Percentiles rank a stretch among this genome's conserved stretches.
Conservation (phyloP, 2,329 filamentous ascomycete species). For the Xylariaceae sp. region DNA sequence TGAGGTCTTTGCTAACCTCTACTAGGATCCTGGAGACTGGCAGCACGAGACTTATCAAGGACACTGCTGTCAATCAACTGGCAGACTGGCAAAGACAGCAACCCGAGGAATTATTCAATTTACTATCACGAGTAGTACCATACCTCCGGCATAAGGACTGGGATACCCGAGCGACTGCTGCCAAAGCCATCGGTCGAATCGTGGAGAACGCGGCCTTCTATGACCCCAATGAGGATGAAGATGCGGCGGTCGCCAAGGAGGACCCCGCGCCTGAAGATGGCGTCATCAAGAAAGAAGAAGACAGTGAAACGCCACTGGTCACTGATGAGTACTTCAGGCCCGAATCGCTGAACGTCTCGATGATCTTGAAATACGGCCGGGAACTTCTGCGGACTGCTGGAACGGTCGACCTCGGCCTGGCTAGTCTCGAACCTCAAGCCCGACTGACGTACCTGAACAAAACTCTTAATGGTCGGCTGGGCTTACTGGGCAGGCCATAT, state of each 20-base stretch:
- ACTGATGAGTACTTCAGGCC: constrained; percentile 62
- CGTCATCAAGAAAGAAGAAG: constrained; percentile 55
- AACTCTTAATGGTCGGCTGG: constrained; percentile 72
- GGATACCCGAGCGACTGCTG: constrained; percentile 90
- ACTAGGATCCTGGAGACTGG: constrained; percentile 88
- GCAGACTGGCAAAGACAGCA: constrained; percentile 98
- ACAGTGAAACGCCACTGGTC: constrained; percentile 37
- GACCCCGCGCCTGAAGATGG: constrained; percentile 31
- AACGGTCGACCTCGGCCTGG: constrained; percentile 77
- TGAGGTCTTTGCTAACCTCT: not conserved
- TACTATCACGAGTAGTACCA: constrained; percentile 87
- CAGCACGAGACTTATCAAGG: constrained; percentile 90
- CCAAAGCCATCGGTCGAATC: constrained; percentile 90
- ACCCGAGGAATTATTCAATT: constrained; percentile 93
- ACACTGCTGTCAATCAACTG: constrained; percentile 92
- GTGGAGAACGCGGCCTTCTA: constrained; percentile 80
- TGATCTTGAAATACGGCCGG: constrained; percentile 76
- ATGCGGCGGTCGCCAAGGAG: constrained; percentile 35
- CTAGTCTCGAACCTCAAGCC: constrained; percentile 70
- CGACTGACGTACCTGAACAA: constrained; percentile 85
- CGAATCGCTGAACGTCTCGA: constrained; percentile 66
- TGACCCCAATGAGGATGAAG: constrained; percentile 77
- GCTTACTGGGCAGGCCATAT: constrained; percentile 74
- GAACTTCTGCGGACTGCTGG: constrained; percentile 79
- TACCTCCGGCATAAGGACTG: constrained; percentile 93